Conservation (phyloP, 495 filamentous ascomycete species). For the Penicillium simplicissimum region DNA sequence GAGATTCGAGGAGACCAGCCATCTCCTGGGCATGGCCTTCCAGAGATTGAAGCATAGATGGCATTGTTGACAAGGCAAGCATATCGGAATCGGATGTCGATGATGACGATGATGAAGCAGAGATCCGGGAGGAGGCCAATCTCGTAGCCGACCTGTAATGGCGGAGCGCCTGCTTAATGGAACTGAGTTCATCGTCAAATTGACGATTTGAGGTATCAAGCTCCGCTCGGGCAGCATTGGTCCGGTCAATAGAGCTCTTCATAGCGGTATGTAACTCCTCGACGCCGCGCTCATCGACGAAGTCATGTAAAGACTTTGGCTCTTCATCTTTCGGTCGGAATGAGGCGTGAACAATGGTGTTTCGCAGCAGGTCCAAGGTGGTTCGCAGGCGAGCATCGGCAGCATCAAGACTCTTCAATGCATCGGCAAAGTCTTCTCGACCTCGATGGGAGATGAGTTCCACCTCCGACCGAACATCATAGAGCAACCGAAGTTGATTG, state of each 20-base stretch:
- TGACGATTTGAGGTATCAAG: conserved; percentile 46
- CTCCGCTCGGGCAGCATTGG: conserved; percentile 56
- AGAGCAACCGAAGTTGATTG: conserved; percentile 69
- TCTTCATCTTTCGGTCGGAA: conserved; percentile 70
- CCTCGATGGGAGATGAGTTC: conserved; percentile 53
- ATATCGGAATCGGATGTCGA: conserved; percentile 39
- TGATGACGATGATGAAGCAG: conserved; percentile 43
- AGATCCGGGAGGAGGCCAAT: conserved; percentile 41
- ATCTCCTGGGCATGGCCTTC: conserved; percentile 80
- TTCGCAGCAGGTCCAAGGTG: conserved; percentile 68
- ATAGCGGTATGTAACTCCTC: conserved; percentile 65
- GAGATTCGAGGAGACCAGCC: conserved; percentile 75
- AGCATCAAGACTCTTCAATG: conserved; percentile 70
- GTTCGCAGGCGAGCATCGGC: conserved; percentile 69
- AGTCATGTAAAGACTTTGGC: conserved; percentile 77
- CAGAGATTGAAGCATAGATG: conserved; percentile 67
- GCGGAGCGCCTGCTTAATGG: conserved; percentile 60
- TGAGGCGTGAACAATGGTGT: conserved; percentile 69
- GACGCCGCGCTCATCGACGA: conserved; percentile 81
- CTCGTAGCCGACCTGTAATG: conserved; percentile 43
- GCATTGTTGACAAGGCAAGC: conserved; percentile 54
- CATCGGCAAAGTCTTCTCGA: conserved; percentile 58
- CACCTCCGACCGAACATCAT: conserved; percentile 64
- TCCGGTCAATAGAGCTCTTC: conserved; percentile 64
- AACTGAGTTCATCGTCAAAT: conserved; percentile 60